Evolutionary conservation across 202 grass and related monocot genomes (phyloP), one percentile per base, ranked within the genome.

Genomic region (Carex arenaria): DNA sequence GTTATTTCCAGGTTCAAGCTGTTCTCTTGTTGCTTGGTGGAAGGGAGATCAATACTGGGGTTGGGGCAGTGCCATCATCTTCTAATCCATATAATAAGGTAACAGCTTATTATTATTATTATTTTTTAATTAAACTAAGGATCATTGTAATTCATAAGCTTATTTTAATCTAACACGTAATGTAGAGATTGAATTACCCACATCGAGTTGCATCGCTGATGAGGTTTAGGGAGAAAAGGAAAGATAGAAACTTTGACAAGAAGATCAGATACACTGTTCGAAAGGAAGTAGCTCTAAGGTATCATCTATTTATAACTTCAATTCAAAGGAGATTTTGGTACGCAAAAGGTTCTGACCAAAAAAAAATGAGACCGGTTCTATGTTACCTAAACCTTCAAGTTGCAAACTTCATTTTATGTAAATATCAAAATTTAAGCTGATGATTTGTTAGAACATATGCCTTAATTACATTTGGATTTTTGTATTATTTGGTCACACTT

Each of bases 181-280:
- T 88, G 69, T 89, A 98, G 96, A 90, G 88, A 78, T 78, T 90
- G 62, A 98, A 98, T 85, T 98, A 90, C 72, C 96, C 96, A 66
- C 96, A 98, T 56, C 90, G 96, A 85, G 93, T 98, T 85, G 96
- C 96, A 51, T 95, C 96, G 0, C 36, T 98, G 69, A 93, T 98
- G 93, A 95, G 96, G 85, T 98, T 98, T 59, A 90, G 93, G 57
- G 96, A 98, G 82, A 98, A 98, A 83, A 90, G 96, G 76, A 98
- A 98, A 84, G 96, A 95, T 49, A 89, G 96, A 13, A 98, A 95
- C 53, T 98, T 98, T 75, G 96, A 98, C 83, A 98, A 98, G 88
- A 98, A 98, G 85, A 98, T 98, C 63, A 86, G 96, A 67, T 98
- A 98, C 78, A 89, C 81, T 57, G 96, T 98, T 31, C 82, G 96